Evolutionary conservation across 345 rosid species (phyloP).

Genomic region (Mallotus nudiflorus): DNA sequence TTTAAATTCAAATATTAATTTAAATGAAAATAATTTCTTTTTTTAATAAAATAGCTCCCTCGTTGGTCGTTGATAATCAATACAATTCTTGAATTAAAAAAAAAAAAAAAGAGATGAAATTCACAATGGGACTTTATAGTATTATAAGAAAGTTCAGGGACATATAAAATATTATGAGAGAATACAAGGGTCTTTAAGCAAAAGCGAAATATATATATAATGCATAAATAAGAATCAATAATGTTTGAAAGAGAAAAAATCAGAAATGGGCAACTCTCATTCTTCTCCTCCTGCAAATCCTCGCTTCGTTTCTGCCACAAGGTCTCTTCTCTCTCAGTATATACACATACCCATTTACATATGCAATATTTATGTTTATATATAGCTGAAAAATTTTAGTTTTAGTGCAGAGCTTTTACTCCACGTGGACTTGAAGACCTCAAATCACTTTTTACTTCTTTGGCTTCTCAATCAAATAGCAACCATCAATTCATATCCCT

Average conservation of each 20-base stretch:
- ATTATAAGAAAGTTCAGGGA: not conserved
- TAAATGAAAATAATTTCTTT: too few relatives aligned
- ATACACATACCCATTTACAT: too few relatives aligned
- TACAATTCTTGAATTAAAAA: too few relatives aligned
- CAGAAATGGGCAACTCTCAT: constrained; percentile 49
- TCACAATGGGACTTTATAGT: too few relatives aligned
- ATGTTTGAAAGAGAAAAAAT: not conserved
- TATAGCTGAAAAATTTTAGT: not conserved
- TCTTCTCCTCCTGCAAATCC: constrained; percentile 50
- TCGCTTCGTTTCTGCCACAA: constrained; percentile 48
- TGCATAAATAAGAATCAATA: not conserved
- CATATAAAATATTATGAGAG: not conserved
- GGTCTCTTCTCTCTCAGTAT: constrained; percentile 26
- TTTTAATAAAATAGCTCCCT: too few relatives aligned
- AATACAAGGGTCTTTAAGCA: not conserved
- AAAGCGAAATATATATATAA: not conserved
- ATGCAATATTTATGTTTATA: too few relatives aligned
- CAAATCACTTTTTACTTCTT: constrained; percentile 54
- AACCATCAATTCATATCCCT: constrained; percentile 44
- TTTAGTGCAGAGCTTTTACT: constrained; percentile 62
- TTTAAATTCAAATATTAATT: too few relatives aligned
- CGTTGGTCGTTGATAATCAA: too few relatives aligned
- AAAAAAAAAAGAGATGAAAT: too few relatives aligned
- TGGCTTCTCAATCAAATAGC: constrained; percentile 63
- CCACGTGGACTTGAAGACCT: constrained; percentile 64